phyloP scores from a whole-genome alignment of 768 basidiomycete species.

The Trametes cingulata region DNA sequence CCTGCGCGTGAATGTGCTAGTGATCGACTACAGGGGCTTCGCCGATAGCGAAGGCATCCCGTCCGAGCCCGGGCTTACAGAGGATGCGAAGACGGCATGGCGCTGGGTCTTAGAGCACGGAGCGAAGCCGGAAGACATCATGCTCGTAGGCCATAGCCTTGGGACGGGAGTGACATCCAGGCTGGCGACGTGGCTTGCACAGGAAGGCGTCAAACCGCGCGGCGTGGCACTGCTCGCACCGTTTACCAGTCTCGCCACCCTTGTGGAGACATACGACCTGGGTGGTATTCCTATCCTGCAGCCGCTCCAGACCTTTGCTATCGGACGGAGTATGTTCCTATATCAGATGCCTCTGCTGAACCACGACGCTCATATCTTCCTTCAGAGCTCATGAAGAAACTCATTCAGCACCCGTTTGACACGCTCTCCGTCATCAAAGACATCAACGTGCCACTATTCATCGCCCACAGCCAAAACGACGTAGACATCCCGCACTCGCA shows the following conservation, averaged over 20 bases:
- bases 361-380: neutral
- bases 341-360: neutral
- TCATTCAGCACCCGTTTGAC: slow-evolving; percentile 60
- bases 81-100: slow-evolving; percentile 78
- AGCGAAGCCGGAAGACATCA: slow-evolving; percentile 56
- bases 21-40: slow-evolving; percentile 91
- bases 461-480: slow-evolving; percentile 78
- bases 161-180: slow-evolving; percentile 75
- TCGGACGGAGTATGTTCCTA: slow-evolving; percentile 55
- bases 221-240: slow-evolving; percentile 46
- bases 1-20: slow-evolving; percentile 73
- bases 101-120: slow-evolving; percentile 70
- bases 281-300: slow-evolving; percentile 71
- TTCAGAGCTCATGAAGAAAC: slow-evolving; percentile 54
- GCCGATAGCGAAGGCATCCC: slow-evolving; percentile 84
- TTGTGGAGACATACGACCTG: slow-evolving; percentile 69
- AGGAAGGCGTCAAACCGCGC: slow-evolving; percentile 40
- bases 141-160: slow-evolving; percentile 85
- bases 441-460: slow-evolving; percentile 65
- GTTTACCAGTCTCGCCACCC: slow-evolving; percentile 37
- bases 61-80: slow-evolving; percentile 68
- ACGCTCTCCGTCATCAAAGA: slow-evolving; percentile 59
- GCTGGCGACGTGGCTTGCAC: slow-evolving; percentile 41
- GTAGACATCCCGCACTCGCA: slow-evolving; percentile 72
- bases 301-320: slow-evolving; percentile 66